Base-by-base conservation (phyloP, 2,329 filamentous ascomycete species). In the Calcarisporium arbuscula region DNA sequence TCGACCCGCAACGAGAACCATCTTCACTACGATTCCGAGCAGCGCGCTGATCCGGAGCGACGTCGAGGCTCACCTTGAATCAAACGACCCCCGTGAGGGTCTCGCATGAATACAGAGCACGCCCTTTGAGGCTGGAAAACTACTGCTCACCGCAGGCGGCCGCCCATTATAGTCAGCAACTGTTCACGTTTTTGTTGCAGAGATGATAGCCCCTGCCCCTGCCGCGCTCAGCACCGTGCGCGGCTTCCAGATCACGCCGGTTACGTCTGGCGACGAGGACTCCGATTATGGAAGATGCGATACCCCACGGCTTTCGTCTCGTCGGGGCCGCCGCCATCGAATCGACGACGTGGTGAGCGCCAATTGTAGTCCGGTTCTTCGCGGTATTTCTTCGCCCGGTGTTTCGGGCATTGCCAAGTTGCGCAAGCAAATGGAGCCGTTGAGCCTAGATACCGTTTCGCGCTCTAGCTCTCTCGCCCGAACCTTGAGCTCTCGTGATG, bases 371-470 rank as follows among this genome's bases (percentile, higher is more conserved):
- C 78, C 78, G 7, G 54, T 68, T 34, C 56, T 82, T 42, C 70
- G 74, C 30, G 62, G 59, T n/a, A 51, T 58, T 18, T 57, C 65
- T 12, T 76, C 74, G 14, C 72, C 74, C 9, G 68, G 64, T 31
- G 51, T 79, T 19, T 81, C 82, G 40, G 88, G 87, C 30, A 88
- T 95, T 49, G 85, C 85, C 51, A 84, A 82, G 49, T 66, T 95
- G 51, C 87, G 87, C 54, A 70, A 82, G 56, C 82, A 92, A 52
- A 70, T 95, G 38, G 88, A 95, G 41, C 77, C 80, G 3, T 65
- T 95, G 35, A 85, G 74, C 50, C 67, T 94, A 11, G 74, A 78
- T 42, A 61, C 51, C 15, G 61, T 60, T 29, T 70, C 77, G 4
- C 72, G 72, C 29, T 68, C 68, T 31, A 74, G 66, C 46, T 78